These are phyloP conservation scores for Lunularia cruciata DNA, from an alignment of 225 moss, liverwort and hornwort species.

Conservation along the genomic window DNA sequence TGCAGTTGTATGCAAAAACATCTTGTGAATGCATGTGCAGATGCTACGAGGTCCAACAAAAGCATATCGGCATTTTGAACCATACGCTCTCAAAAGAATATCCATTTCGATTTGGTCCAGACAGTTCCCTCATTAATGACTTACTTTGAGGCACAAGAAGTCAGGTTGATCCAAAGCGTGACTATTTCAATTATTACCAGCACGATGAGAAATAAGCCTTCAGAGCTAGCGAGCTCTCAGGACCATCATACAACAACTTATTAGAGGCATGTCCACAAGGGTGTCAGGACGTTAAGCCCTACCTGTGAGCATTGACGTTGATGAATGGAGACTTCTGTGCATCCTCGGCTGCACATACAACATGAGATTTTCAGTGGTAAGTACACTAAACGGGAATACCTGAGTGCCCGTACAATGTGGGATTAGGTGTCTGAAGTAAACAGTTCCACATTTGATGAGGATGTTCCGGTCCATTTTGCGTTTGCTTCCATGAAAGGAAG, in stretches of 20 bases:
- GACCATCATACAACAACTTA: background rate
- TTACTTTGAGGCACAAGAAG: background rate
- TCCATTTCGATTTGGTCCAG: too few species aligned
- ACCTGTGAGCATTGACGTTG: slow-evolving; percentile 47
- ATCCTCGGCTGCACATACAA: slow-evolving; percentile 39
- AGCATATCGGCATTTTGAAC: too few species aligned
- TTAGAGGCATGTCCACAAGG: background rate
- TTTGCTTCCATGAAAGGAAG: too few species aligned
- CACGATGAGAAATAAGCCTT: background rate
- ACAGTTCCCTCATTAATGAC: background rate
- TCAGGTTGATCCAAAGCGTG: background rate
- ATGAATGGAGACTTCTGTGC: slow-evolving; percentile 54
- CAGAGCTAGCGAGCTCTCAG: too few species aligned
- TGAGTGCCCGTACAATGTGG: too few species aligned
- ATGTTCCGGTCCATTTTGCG: too few species aligned
- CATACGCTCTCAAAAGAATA: too few species aligned
- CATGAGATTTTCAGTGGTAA: background rate
- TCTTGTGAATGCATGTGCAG: too few species aligned
- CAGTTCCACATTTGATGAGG: too few species aligned
- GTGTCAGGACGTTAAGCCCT: background rate
- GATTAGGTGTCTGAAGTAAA: too few species aligned
- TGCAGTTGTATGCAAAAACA: too few species aligned
- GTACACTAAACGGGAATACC: background rate
- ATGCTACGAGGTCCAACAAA: too few species aligned
- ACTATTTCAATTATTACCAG: background rate